Base-by-base conservation (phyloP, 768 basidiomycete genomes). In the Exsudoporus frostii region DNA sequence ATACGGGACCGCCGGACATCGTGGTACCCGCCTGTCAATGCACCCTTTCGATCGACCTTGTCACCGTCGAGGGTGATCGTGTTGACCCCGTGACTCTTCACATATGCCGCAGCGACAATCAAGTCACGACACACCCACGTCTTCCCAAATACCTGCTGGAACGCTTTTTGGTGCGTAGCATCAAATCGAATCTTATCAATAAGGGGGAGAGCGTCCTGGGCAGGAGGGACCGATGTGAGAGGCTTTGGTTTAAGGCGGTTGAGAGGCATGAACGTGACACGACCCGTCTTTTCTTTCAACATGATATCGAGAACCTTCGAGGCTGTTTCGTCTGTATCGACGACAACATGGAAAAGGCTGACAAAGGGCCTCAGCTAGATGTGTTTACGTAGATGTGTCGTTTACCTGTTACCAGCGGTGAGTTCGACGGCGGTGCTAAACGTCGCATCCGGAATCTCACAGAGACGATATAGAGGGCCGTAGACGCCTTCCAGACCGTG, bases 61-160 rank as follows among this genome's bases (percentile, higher is more conserved):
- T 99, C 97, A 45, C 97, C 97, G 60, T 96, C 95, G 36, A 97
- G 81, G 1, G 97, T 99, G 70, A 98, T 98, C 20, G 93, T 94
- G 72, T 96, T 98, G 66, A 98, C 88, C 2, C 86, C 86, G 66
- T 98, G 94, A 61, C 86, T 90, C 69, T 96, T 89, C 45, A 95
- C 92, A 68, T 97, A 98, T 9, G 91, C 90, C 7, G 93, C 91
- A 22, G 94, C 95, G 57, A 93, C 87, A 9, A 87, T 86, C 51
- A 99, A 80, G 67, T 97, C 92, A 41, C 88, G 83, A 68, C 96
- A 98, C 22, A 99, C 92, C 68, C 95, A 92, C 0, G 96, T 98
- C 71, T 93, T 93, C 34, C 95, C 94, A 59, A 99, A 99, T 11
- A 98, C 95, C 65, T 98, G 97, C 63, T 93, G 85, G 73, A 98